These are phyloP conservation scores for Eleusine indica DNA, from an alignment of 176 grass and related monocot genomes.

Conservation along the genomic window DNA sequence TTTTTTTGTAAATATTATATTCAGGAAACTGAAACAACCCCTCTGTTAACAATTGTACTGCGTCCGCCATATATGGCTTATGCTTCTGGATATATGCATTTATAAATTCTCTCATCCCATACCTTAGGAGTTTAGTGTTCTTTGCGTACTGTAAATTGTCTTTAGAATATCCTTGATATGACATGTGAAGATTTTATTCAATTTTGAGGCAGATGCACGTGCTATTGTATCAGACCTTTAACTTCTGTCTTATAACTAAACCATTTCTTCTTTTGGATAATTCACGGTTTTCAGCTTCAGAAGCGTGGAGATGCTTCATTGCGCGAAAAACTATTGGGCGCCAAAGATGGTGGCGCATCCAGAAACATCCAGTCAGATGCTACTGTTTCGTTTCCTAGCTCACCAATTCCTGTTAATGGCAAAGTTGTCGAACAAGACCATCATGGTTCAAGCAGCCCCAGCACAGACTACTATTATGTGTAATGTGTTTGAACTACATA, in stretches of 20 bases:
- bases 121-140: conserved; percentile 22
- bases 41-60: conserved; percentile 5
- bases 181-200: background rate
- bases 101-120: background rate
- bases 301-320: conserved; percentile 49
- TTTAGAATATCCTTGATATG: conserved; percentile 7
- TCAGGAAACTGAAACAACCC: background rate
- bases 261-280: background rate
- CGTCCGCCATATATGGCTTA: background rate
- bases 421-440: conserved; percentile 32
- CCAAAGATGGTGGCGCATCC: conserved; percentile 41
- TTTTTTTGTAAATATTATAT: background rate
- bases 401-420: conserved; percentile 65
- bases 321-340: conserved; percentile 47
- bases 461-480: conserved; percentile 75
- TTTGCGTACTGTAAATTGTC: conserved; percentile 7
- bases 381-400: conserved; percentile 54
- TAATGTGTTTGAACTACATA: conserved; percentile 54
- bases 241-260: conserved; percentile 7
- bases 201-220: too few relatives aligned
- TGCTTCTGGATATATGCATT: conserved; percentile 12
- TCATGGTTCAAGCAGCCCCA: conserved; percentile 35
- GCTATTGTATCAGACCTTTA: too few relatives aligned
- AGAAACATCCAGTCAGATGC: conserved; percentile 33
- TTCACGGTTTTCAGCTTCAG: conserved; percentile 40